Base-by-base conservation (phyloP, 164 flowering plant species). In the Cinnamomum micranthum region DNA sequence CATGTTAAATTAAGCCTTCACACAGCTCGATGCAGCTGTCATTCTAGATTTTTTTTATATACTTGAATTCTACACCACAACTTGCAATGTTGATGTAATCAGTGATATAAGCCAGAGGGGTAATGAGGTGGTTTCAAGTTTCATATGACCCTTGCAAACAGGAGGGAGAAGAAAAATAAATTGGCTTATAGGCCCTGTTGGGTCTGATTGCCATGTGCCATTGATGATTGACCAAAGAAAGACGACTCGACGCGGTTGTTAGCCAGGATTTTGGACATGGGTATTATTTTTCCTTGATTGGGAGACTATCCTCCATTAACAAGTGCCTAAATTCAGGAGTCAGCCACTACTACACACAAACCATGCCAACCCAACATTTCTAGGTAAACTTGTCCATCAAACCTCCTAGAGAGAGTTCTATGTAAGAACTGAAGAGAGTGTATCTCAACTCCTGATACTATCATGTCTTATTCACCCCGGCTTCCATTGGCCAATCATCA, bases 21-120 rank as follows among this genome's bases (percentile, higher is more conserved):
- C 59, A 73, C 75, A 64, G 47, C 75, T 65, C 75, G 14, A 7
- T 19, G 35, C 6, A 62, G 73, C 71, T 75, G 73, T 69, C 77
- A 69, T 75, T 75, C 73, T 64, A 27, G 19, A 9, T 64, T 73
- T 47, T 15, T 15, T 23, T 64, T 73, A 35, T 13, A 20, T 65
- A 50, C 47, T 64, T 23, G 51, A 5, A 6, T 27, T 73, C 70
- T 47, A 13, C 59, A 12, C 41, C 75, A 65, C 71, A 69, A 52
- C 70, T 65, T 47, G 70, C 59, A 69, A 65, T 55, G 60, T 55
- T 55, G 60, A 55, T 55, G 60, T 20, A 55, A 55, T 17, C 60
- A 55, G 60, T 55, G 60, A 55, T 55, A 6, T 55, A 55, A 55
- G 60, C 20, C 20, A 4, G 7, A 55, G 7, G 20, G n/a, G 10